Evolutionary conservation across 768 basidiomycete genomes (phyloP).

Genomic region (Tricholoma saponaceum): DNA sequence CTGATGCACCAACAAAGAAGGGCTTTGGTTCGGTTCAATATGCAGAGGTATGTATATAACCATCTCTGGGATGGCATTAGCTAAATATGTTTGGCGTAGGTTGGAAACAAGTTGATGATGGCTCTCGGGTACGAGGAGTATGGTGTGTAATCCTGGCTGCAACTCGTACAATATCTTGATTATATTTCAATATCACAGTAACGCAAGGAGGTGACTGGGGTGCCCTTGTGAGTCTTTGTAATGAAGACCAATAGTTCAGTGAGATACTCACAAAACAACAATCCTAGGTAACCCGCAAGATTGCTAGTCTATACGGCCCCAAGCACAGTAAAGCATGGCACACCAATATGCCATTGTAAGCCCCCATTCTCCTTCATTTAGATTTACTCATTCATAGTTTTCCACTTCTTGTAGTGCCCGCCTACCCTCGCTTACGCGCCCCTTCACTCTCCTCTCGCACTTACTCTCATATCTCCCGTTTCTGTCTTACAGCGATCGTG

Average conservation of each 20-base stretch:
- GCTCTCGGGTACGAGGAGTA: constrained; percentile 44
- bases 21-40: constrained; percentile 50
- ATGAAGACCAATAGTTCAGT: neutral
- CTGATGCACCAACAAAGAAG: constrained; percentile 47
- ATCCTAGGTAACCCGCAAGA: constrained; percentile 23
- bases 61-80: too few relatives aligned
- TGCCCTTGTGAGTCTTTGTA: neutral
- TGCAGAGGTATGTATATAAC: constrained; percentile 36
- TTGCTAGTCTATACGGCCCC: constrained; percentile 25
- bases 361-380: too few relatives aligned
- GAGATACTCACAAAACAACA: too few relatives aligned
- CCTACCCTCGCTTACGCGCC: constrained; percentile 21
- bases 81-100: constrained; percentile 22
- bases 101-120: constrained; percentile 46
- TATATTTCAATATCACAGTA: constrained; percentile 24
- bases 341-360: constrained; percentile 37
- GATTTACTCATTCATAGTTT: too few relatives aligned
- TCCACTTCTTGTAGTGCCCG: too few relatives aligned
- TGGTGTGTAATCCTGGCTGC: too few relatives aligned
- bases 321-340: constrained; percentile 50
- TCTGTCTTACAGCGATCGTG: too few relatives aligned
- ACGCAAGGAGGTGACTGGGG: constrained; percentile 52
- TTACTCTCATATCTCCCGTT: too few relatives aligned
- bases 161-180: too few relatives aligned
- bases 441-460: too few relatives aligned